These are phyloP conservation scores for Trichoderma gracile DNA, from an alignment of 2,329 filamentous ascomycete species.

Conservation along the genomic window DNA sequence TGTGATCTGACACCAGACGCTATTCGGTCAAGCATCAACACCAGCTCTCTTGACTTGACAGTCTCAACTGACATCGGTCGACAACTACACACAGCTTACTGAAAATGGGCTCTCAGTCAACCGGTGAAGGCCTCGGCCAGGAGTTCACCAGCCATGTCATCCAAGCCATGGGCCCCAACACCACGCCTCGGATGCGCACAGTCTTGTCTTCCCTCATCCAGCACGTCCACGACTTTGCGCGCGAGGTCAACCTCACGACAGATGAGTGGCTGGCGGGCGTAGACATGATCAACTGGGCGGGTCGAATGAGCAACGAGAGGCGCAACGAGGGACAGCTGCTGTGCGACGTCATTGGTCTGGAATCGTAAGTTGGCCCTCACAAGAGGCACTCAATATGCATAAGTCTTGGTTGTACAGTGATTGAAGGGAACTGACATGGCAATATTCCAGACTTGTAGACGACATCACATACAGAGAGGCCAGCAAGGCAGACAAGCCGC, in stretches of 20 bases:
- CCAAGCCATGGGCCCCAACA: conserved; percentile 71
- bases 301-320: conserved; percentile 66
- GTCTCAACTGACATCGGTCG: not conserved
- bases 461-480: conserved; percentile 72
- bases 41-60: not conserved
- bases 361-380: conserved; percentile 51
- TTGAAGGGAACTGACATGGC: not conserved
- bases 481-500: conserved; percentile 45
- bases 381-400: too few species aligned
- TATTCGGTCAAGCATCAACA: not conserved
- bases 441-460: conserved; percentile 60
- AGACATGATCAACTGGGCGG: conserved; percentile 58
- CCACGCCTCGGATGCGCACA: conserved; percentile 65
- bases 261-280: conserved; percentile 78
- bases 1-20: not conserved
- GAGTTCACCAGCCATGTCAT: conserved; percentile 74
- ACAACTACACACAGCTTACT: not conserved
- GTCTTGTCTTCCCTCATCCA: conserved; percentile 68
- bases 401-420: too few species aligned
- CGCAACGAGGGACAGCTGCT: conserved; percentile 75
- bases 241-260: conserved; percentile 76
- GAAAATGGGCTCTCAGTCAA: conserved; percentile 10
- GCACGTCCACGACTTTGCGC: conserved; percentile 79
- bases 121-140: conserved; percentile 37
- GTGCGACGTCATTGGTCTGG: conserved; percentile 72